Conservation (phyloP, 2,329 filamentous ascomycete genomes). For the Stagonosporopsis rhizophila region DNA sequence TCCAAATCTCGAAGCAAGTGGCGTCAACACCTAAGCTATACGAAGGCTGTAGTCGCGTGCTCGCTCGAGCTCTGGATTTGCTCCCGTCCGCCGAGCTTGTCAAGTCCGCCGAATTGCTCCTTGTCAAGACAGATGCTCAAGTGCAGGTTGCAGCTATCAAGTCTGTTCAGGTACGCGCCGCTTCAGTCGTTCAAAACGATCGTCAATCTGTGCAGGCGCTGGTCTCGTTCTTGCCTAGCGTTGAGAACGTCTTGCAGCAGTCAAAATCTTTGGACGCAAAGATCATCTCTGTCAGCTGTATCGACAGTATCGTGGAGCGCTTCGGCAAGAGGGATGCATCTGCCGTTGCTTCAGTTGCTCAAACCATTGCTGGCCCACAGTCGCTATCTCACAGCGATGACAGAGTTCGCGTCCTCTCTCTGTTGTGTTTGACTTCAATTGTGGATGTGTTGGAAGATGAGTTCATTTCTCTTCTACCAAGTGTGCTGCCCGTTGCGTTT, state of each 20-base stretch:
- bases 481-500: constrained; percentile 75
- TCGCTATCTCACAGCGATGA: constrained; percentile 78
- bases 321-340: constrained; percentile 91
- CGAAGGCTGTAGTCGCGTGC: constrained; percentile 66
- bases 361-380: constrained; percentile 75
- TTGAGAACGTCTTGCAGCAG: constrained; percentile 77
- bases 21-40: constrained; percentile 52
- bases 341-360: constrained; percentile 75
- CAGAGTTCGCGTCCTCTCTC: constrained; percentile 79
- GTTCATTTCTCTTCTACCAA: constrained; percentile 82
- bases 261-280: constrained; percentile 78
- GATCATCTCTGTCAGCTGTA: constrained; percentile 84
- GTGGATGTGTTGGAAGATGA: constrained; percentile 87
- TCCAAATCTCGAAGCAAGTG: constrained; percentile 68
- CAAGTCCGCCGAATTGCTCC: constrained; percentile 81
- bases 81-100: constrained; percentile 89
- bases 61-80: constrained; percentile 82
- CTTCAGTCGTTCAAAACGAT: constrained; percentile 74
- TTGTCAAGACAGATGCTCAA: constrained; percentile 76
- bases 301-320: constrained; percentile 92
- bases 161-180: constrained; percentile 78
- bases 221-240: constrained; percentile 78
- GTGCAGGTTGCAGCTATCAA: constrained; percentile 75
- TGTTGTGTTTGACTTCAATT: constrained; percentile 87
- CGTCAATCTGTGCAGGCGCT: constrained; percentile 71